A percentile compares a stretch with the other conserved stretches of the same genome.
phyloP scores from a whole-genome alignment of 1,284 basidiomycete genomes.

The Ustilago bromivora region DNA sequence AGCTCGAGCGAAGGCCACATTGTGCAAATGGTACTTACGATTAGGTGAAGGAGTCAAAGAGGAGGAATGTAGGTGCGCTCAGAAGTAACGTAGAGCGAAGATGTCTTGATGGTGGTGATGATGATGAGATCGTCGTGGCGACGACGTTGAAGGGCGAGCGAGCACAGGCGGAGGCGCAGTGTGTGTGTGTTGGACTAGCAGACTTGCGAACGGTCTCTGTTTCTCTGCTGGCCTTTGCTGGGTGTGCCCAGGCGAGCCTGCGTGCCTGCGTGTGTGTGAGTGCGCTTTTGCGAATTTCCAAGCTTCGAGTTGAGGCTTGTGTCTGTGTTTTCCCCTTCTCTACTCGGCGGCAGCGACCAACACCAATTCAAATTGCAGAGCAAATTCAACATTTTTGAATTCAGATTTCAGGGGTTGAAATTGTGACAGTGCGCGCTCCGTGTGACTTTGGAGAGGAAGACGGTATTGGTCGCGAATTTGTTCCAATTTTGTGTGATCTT shows the following conservation, averaged over 20 bases:
- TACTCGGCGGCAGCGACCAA: constrained; percentile 21
- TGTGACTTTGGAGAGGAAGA: constrained; percentile 28
- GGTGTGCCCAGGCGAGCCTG: neutral
- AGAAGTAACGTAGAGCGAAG: constrained; percentile 66
- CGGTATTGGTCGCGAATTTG: constrained; percentile 10
- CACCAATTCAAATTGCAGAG: constrained; percentile 10
- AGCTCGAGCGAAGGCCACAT: neutral
- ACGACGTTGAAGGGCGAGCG: neutral
- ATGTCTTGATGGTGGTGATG: constrained; percentile 44
- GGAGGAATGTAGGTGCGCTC: constrained; percentile 41
- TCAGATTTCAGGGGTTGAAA: neutral
- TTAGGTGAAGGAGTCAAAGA: constrained; percentile 13
- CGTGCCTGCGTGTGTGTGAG: constrained; percentile 3
- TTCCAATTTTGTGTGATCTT: constrained; percentile 18
- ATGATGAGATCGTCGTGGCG: constrained; percentile 19
- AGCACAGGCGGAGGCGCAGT: constrained; percentile 4
- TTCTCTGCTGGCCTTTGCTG: neutral
- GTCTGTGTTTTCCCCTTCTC: constrained; percentile 1
- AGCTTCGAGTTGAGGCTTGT: neutral
- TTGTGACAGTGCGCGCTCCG: constrained; percentile 6
- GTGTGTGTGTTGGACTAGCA: constrained; percentile 7
- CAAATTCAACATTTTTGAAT: constrained; percentile 1
- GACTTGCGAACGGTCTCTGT: neutral
- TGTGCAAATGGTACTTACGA: constrained; percentile 21
- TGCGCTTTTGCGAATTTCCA: neutral